These are phyloP conservation scores for Histomonas meleagridis DNA, from an alignment of 208 protist genomes.

Conservation along the genomic window DNA sequence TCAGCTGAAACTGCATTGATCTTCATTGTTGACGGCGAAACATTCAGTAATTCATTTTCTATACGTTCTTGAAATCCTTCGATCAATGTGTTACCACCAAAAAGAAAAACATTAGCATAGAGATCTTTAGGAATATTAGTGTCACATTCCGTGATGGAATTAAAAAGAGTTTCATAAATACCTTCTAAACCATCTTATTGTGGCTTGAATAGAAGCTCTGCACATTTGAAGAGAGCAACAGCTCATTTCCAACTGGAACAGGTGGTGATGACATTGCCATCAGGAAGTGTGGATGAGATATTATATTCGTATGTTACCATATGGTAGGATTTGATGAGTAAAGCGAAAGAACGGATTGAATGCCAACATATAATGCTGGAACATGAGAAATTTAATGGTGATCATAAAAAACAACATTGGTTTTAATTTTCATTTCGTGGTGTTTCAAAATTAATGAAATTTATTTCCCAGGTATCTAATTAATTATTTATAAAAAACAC, in stretches of 20 bases:
- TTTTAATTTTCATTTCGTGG: too few relatives aligned
- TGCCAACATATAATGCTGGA: conserved; percentile 64
- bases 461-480: too few relatives aligned
- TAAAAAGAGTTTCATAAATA: conserved; percentile 55
- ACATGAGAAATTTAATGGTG: too few relatives aligned
- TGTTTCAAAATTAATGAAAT: too few relatives aligned
- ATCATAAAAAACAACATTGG: too few relatives aligned
- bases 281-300: conserved; percentile 38
- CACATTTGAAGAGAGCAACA: conserved; percentile 31
- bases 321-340: conserved; percentile 70
- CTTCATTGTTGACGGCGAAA: conserved; percentile 46
- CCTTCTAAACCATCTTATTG: conserved; percentile 37
- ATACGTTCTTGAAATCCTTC: conserved; percentile 81
- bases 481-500: too few relatives aligned
- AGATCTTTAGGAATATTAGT: conserved; percentile 55
- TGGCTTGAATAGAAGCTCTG: neutral
- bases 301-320: conserved; percentile 44
- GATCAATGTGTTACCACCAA: conserved; percentile 54
- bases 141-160: conserved; percentile 63
- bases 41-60: conserved; percentile 58
- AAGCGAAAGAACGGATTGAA: conserved; percentile 86
- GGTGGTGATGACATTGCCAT: conserved; percentile 32
- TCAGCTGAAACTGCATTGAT: conserved; percentile 72
- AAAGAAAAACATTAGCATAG: conserved; percentile 54
- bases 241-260: conserved; percentile 59